phyloP scores from a whole-genome alignment of 108 stramenopile genomes.

The Mediolabrus comicus region DNA sequence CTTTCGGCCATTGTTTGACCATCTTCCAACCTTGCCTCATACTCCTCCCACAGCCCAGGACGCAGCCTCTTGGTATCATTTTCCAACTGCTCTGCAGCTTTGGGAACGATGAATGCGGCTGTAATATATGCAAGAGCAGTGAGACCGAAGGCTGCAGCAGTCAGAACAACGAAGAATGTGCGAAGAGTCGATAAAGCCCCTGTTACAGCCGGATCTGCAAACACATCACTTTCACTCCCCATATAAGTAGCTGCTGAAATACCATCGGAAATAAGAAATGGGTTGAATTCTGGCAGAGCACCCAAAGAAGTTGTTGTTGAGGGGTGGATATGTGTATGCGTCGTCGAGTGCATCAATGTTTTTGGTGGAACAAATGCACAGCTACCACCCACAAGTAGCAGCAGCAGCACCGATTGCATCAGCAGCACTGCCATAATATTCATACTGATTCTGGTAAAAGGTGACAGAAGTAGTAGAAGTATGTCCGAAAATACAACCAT shows the following conservation, averaged over 20 bases:
- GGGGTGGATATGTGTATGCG: not conserved
- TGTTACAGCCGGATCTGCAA: conserved; percentile 1
- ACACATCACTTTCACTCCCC: not conserved
- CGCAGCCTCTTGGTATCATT: conserved; percentile 30
- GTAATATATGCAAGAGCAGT: conserved; percentile 31
- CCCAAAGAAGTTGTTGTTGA: not conserved
- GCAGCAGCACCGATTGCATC: not conserved
- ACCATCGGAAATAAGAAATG: conserved; percentile 33
- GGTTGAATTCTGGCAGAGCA: conserved; percentile 5
- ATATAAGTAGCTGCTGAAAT: conserved; percentile 24
- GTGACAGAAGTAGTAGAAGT: too few relatives aligned
- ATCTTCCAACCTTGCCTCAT: conserved; percentile 31
- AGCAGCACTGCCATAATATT: not conserved
- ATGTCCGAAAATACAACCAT: too few relatives aligned
- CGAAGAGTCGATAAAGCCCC: conserved; percentile 35
- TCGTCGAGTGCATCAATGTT: not conserved
- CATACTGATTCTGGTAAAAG: not conserved
- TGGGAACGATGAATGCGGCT: conserved; percentile 33
- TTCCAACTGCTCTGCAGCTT: conserved; percentile 38
- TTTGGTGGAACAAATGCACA: conserved; percentile 21
- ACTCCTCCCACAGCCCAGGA: conserved; percentile 36
- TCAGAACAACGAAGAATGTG: conserved; percentile 38
- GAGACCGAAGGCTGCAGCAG: conserved; percentile 31
- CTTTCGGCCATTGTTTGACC: conserved; percentile 27
- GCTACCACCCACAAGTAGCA: not conserved